Percentiles rank a stretch among this genome's conserved stretches.
Conservation (phyloP, 192 early-diverging fungal genomes). For the Jimgerdemannia lactiflua region DNA sequence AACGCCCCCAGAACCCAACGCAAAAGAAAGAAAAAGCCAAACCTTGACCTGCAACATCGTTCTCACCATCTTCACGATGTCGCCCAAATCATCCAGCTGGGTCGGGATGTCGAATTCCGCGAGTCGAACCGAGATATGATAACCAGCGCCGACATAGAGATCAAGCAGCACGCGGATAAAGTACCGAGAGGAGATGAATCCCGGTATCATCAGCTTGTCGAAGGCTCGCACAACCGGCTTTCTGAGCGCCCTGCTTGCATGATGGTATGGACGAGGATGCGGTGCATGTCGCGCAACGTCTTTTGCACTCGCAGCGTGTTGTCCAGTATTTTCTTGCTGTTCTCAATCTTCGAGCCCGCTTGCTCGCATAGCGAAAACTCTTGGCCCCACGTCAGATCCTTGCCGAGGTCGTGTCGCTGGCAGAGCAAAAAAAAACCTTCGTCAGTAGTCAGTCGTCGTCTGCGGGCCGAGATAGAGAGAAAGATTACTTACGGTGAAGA, state of each 20-base stretch:
- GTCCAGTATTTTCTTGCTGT: slow-evolving; percentile 12
- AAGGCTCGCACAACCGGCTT: no score
- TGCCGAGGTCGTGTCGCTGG: slow-evolving; percentile 15
- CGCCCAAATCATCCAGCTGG: slow-evolving; percentile 6
- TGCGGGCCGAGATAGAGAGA: neutral
- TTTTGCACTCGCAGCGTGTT: slow-evolving; percentile 15
- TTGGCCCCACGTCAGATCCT: slow-evolving; percentile 11
- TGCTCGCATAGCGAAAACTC: slow-evolving; percentile 17
- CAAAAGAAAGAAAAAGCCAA: slow-evolving; percentile 3
- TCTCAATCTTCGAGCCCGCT: slow-evolving; percentile 14
- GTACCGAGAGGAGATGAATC: no score
- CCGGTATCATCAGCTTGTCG: no score
- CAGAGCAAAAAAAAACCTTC: no score
- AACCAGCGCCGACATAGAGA: no score
- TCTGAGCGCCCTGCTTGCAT: no score
- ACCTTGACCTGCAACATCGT: slow-evolving; percentile 13
- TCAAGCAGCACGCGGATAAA: no score
- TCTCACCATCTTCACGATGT: slow-evolving; percentile 1
- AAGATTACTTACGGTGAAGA: slow-evolving; percentile 4
- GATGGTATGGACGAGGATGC: neutral
- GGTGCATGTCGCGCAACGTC: slow-evolving; percentile 17
- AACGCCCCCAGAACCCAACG: neutral
- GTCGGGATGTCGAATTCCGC: no score
- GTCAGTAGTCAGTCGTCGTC: slow-evolving; percentile 12
- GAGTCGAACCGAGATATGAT: no score